phyloP scores from a whole-genome alignment of 352 stramenopile genomes.

The Phytophthora lateralis region DNA sequence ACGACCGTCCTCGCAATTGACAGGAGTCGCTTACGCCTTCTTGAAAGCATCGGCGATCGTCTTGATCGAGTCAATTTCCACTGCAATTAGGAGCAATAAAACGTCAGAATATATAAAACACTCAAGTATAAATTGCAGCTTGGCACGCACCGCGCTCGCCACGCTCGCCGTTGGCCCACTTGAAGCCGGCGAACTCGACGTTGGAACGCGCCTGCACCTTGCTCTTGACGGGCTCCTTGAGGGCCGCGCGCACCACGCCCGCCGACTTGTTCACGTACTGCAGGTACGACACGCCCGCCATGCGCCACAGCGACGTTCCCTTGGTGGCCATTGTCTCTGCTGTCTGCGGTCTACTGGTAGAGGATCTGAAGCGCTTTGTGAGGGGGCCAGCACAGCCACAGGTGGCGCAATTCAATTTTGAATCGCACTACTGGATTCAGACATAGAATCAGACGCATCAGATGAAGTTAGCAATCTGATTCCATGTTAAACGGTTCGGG shows the following conservation, averaged over 20 bases:
- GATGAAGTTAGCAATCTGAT: conserved; percentile 5
- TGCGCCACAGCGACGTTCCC: conserved; percentile 88
- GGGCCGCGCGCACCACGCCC: conserved; percentile 63
- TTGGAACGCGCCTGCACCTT: conserved; percentile 72
- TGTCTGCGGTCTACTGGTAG: conserved; percentile 1
- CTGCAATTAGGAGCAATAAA: conserved; percentile 26
- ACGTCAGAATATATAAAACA: not conserved
- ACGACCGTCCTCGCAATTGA: conserved; percentile 14
- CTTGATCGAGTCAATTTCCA: conserved; percentile 84
- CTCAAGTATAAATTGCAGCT: not conserved
- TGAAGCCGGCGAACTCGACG: conserved; percentile 87
- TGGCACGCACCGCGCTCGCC: conserved; percentile 62
- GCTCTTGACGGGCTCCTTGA: conserved; percentile 91
- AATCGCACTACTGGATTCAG: conserved; percentile 2
- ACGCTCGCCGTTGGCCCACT: conserved; percentile 85
- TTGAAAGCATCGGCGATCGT: conserved; percentile 82
- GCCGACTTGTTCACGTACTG: conserved; percentile 91
- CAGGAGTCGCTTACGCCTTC: conserved; percentile 53
- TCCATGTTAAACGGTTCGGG: conserved; percentile 21
- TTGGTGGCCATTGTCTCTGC: conserved; percentile 65
- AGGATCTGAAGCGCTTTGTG: conserved; percentile 26
- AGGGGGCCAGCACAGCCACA: conserved; percentile 25
- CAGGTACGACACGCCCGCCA: conserved; percentile 86
- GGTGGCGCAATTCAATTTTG: conserved; percentile 21
- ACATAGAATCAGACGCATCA: not conserved